Percentiles rank a stretch among this genome's conserved stretches.
phyloP scores from a whole-genome alignment of 2,329 filamentous ascomycete genomes.

The Teratosphaeria destructans region DNA sequence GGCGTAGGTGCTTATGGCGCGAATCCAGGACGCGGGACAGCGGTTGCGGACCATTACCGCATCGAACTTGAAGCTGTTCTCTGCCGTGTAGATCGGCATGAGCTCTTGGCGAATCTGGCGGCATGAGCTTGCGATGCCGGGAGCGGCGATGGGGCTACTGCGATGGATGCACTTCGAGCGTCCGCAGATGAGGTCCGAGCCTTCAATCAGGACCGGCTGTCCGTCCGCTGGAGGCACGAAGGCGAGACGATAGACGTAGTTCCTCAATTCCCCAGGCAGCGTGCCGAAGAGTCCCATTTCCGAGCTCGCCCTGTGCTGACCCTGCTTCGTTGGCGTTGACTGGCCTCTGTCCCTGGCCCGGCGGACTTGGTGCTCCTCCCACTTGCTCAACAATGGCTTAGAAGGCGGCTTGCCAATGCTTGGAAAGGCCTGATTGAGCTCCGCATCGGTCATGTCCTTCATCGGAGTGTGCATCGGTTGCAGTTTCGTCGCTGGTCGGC shows the following conservation, averaged over 20 bases:
- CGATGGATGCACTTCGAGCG: constrained; percentile 12
- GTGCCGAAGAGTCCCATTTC: constrained; percentile 15
- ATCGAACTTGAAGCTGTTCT: constrained; percentile 17
- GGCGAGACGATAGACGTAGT: constrained; percentile 16
- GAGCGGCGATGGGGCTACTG: constrained; percentile 7
- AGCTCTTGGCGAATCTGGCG: constrained; percentile 15
- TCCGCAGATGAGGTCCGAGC: constrained; percentile 11
- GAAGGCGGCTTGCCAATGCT: not conserved
- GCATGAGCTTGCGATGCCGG: constrained; percentile 16
- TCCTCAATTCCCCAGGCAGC: constrained; percentile 18
- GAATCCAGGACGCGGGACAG: constrained; percentile 13
- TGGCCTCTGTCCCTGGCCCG: not conserved
- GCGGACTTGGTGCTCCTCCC: constrained; percentile 4
- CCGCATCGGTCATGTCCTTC: not conserved
- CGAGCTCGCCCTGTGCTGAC: not conserved
- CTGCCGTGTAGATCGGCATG: constrained; percentile 13
- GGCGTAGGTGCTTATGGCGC: constrained; percentile 9
- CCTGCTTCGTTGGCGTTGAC: not conserved
- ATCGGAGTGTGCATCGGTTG: not conserved
- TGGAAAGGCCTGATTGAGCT: not conserved
- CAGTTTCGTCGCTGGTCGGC: not conserved
- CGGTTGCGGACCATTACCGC: constrained; percentile 12
- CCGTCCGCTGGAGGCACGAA: constrained; percentile 5
- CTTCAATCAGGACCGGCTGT: constrained; percentile 5
- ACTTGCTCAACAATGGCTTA: constrained; percentile 3